These are phyloP conservation scores for Vitis riparia DNA, from an alignment of 164 flowering plant species.

Conservation along the genomic window DNA sequence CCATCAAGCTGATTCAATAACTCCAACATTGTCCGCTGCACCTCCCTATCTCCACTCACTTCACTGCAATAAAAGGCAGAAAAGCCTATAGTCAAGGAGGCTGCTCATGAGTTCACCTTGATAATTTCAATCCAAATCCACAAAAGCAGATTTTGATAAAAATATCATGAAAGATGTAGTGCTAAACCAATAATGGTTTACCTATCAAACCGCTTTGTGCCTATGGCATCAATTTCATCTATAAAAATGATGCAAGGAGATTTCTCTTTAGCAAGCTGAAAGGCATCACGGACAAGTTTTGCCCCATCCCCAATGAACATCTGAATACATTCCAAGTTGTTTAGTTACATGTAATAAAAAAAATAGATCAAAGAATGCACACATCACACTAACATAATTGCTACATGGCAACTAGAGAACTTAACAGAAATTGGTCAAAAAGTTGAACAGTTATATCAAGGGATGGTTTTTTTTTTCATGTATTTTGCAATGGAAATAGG, in stretches of 20 bases:
- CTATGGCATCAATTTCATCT: constrained; percentile 95
- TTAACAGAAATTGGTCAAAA: too few relatives aligned
- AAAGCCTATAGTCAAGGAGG: neutral
- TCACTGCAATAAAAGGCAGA: constrained; percentile 55
- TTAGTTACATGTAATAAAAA: neutral
- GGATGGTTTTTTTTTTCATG: too few relatives aligned
- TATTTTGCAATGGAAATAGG: too few relatives aligned
- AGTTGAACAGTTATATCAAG: too few relatives aligned
- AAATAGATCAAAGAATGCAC: too few relatives aligned
- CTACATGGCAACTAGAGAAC: too few relatives aligned
- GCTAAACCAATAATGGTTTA: constrained; percentile 16
- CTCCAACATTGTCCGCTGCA: constrained; percentile 93
- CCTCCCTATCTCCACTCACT: constrained; percentile 97
- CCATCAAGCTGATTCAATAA: constrained; percentile 98
- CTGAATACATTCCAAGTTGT: constrained; percentile 33
- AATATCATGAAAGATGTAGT: neutral
- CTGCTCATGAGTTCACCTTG: neutral
- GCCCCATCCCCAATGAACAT: constrained; percentile 99
- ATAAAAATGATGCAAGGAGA: constrained; percentile 87
- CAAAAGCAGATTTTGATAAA: neutral
- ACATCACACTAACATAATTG: too few relatives aligned
- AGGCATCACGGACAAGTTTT: constrained; percentile 94
- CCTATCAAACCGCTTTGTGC: constrained; percentile 98
- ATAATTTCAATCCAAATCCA: neutral
- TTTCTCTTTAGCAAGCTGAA: constrained; percentile 85